Evolutionary conservation across 202 grass and related monocot genomes (phyloP), one percentile per base, ranked within the genome.

Genomic region (Musa balbisiana): DNA sequence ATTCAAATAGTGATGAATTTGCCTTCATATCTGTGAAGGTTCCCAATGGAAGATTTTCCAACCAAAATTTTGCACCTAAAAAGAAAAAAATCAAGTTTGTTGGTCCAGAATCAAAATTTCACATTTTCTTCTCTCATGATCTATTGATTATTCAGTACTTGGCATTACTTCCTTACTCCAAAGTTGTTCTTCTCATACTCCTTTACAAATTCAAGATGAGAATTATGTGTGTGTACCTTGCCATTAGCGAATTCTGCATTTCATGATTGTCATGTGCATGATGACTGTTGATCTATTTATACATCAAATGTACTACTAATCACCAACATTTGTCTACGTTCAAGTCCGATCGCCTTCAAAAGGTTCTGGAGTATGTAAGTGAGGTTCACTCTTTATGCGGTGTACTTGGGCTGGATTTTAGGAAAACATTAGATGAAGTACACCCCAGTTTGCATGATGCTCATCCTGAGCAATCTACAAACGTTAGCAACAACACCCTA

Each of bases 391-490:
- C 67, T 71, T 86, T 98, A 66, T 98, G 95, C 63, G 85, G 85
- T 50, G 79, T 94, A 58, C 91, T 98, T 77, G 88, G 91, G 73
- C 74, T 88, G 26, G 87, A 98, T 80, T 98, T 94, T 54, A 85
- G 21, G 25, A 86, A 86, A 75, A 98, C 83, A 43, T 85, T 98
- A 65, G 83, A 89, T 29, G 81, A 84, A 81, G 73, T 98, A 74
- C 95, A 98, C 76, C 95, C 91, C n/a, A 98, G 91, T 98, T 86
- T 98, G 82, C 83, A 94, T 77, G 81, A 89, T 78, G 86, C 84
- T 71, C 81, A 82, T 68, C 49, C 90, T 64, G 86, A 83, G 69
- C 82, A 93, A 51, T 87, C 88, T 29, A 87, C 84, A 84, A 97
- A 85, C 76, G 91, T 97, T 76, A 97, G 90, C 79, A 86, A 93